phyloP scores from a whole-genome alignment of 2,329 filamentous ascomycete genomes.

The Diaporthe sp. region DNA sequence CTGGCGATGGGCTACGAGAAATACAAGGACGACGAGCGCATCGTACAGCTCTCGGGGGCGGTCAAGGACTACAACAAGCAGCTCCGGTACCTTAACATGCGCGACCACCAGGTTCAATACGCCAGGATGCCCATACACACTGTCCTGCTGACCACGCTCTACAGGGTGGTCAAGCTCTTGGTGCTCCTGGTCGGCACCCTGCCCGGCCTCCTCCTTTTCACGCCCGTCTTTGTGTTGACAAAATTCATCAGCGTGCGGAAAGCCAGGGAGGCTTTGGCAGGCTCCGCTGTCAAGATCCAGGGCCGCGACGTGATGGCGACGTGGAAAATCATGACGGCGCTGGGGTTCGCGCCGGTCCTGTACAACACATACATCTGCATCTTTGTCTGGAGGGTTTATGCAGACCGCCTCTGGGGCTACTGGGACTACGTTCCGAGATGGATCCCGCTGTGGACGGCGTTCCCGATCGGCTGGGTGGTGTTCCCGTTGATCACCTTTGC shows the following conservation, averaged over 20 bases:
- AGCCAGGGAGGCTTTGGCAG: constrained; percentile 84
- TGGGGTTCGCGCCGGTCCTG: constrained; percentile 83
- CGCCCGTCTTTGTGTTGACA: constrained; percentile 85
- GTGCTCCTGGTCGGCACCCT: constrained; percentile 84
- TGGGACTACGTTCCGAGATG: constrained; percentile 84
- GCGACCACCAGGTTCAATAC: constrained; percentile 95
- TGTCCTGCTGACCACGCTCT: constrained; percentile 81
- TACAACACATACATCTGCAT: constrained; percentile 84
- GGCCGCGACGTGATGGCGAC: constrained; percentile 92
- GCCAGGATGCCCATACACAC: constrained; percentile 82
- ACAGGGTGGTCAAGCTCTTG: constrained; percentile 81
- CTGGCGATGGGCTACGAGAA: constrained; percentile 91
- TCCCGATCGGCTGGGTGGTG: constrained; percentile 79
- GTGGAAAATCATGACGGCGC: constrained; percentile 91
- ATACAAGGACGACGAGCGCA: constrained; percentile 90
- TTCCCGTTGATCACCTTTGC: constrained; percentile 93
- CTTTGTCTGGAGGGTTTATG: constrained; percentile 81
- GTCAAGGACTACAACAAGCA: constrained; percentile 89
- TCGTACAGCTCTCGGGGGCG: constrained; percentile 77
- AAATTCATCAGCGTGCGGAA: constrained; percentile 86
- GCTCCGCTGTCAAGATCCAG: constrained; percentile 88
- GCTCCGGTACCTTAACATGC: constrained; percentile 85
- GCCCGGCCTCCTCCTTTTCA: constrained; percentile 87
- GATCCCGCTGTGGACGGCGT: constrained; percentile 82
- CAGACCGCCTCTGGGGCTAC: constrained; percentile 84